Evolutionary conservation across 371 early-diverging fungal genomes (phyloP).

Genomic region (Apophysomyces variabilis): DNA sequence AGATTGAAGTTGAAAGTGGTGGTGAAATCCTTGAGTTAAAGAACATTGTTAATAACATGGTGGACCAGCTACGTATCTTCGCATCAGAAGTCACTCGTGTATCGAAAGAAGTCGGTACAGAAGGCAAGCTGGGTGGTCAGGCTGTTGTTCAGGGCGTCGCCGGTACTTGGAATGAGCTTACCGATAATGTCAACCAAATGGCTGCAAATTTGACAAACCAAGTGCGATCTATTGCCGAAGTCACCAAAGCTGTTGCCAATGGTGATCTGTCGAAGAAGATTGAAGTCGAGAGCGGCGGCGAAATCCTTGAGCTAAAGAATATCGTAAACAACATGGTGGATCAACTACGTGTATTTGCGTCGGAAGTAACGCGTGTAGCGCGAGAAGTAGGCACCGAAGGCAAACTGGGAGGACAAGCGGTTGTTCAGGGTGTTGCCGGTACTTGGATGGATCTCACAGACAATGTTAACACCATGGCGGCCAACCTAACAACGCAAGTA

Average conservation of each 20-base stretch:
- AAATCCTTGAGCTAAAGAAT: slow-evolving; percentile 37
- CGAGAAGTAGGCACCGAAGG: slow-evolving; percentile 62
- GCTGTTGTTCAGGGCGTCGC: slow-evolving; percentile 45
- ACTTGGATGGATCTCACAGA: slow-evolving; percentile 68
- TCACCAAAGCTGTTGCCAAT: slow-evolving; percentile 33
- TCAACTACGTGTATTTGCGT: slow-evolving; percentile 58
- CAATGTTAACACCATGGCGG: slow-evolving; percentile 63
- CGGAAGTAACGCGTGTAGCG: slow-evolving; percentile 59
- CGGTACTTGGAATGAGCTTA: slow-evolving; percentile 54
- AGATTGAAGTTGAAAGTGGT: slow-evolving; percentile 63
- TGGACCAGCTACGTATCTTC: slow-evolving; percentile 53
- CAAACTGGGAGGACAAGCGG: slow-evolving; percentile 46
- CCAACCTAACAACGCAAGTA: slow-evolving; percentile 63
- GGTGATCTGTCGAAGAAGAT: slow-evolving; percentile 43
- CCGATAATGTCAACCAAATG: slow-evolving; percentile 53
- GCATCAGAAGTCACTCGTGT: slow-evolving; percentile 56
- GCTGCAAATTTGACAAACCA: slow-evolving; percentile 59
- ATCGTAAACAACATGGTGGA: slow-evolving; percentile 53
- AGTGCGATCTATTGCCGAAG: slow-evolving; percentile 54
- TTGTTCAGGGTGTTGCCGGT: slow-evolving; percentile 56
- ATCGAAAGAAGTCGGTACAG: slow-evolving; percentile 41
- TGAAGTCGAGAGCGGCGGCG: slow-evolving; percentile 38
- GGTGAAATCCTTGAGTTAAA: slow-evolving; percentile 71
- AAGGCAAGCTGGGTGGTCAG: slow-evolving; percentile 53
- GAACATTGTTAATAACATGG: slow-evolving; percentile 72